Evolutionary conservation across 2,329 filamentous ascomycete genomes (phyloP), one percentile per base, ranked within the genome.

Genomic region (Nothopassalora personata): DNA sequence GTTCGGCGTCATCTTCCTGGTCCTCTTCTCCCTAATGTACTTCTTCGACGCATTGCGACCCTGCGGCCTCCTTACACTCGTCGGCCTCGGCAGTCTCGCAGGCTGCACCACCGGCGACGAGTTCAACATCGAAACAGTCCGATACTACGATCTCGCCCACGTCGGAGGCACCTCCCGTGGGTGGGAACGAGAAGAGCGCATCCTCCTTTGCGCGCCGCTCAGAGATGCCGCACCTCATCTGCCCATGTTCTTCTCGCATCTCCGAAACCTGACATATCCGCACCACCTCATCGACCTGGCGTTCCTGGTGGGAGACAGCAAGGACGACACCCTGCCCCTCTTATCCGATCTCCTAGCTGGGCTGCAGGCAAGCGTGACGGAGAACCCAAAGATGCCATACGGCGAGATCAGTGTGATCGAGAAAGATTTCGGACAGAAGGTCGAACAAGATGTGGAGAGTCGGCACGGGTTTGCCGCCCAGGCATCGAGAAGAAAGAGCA

Each of bases 341-440:
- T 82, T 99, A 53, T 85, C 87, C 5, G 80, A 89, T 59, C 86
- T 89, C 68, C 78, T 99, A 55, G 84, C 90, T 66, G 84, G 86
- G 45, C 82, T 97, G 13, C 94, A 99, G 76, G 85, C 84, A 27
- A 51, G 49, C 30, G 49, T 30, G 30, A 84, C 94, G 61, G 80
- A 86, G 23, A 89, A 97, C 67, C 85, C 87, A 10, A 87, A 86
- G 67, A 87, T 92, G 75, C 86, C 88, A 15, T 99, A 92, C 71
- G 94, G 94, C 61, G 94, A 99, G 77, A 94, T 99, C 59, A 96
- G 91, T 0, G 94, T 99, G 60, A 92, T 99, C 65, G 91, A 97
- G 77, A 99, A 99, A 77, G 93, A 99, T 74, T 99, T 99, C 78
- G 94, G 94, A 3, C 94, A 99, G 74, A 93, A 93, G 73, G 94